Conservation (phyloP, 495 filamentous ascomycete genomes). For the Neurospora cerealis region DNA sequence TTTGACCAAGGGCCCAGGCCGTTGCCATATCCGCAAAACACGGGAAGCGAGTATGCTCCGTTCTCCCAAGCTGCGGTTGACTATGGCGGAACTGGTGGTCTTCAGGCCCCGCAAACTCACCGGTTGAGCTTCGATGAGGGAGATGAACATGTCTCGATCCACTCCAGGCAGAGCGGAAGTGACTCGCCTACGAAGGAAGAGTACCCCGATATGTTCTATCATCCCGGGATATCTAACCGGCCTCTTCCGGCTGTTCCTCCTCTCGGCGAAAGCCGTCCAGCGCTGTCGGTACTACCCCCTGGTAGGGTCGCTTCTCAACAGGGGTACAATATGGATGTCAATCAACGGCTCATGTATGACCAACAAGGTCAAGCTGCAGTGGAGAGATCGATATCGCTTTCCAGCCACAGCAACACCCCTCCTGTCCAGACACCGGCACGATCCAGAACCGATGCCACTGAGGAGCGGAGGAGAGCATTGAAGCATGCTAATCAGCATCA, state of each 20-base stretch:
- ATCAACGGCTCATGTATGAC: slow-evolving; percentile 24
- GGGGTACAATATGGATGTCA: slow-evolving; percentile 29
- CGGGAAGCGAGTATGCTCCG: slow-evolving; percentile 26
- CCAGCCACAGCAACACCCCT: slow-evolving; percentile 70
- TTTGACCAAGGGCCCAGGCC: slow-evolving; percentile 21
- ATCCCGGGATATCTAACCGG: slow-evolving; percentile 62
- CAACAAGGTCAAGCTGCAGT: slow-evolving; percentile 41
- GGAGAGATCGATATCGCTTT: slow-evolving; percentile 78
- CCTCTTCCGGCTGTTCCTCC: slow-evolving; percentile 76
- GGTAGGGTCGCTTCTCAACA: slow-evolving; percentile 25
- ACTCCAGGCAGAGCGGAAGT: slow-evolving; percentile 43
- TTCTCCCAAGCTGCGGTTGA: slow-evolving; percentile 46
- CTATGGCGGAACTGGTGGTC: slow-evolving; percentile 74
- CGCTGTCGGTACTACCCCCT: slow-evolving; percentile 25
- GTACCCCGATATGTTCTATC: slow-evolving; percentile 86
- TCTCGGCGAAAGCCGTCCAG: slow-evolving; percentile 23
- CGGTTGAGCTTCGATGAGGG: slow-evolving; percentile 90
- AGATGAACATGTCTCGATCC: slow-evolving; percentile 57
- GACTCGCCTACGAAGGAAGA: slow-evolving; percentile 52
- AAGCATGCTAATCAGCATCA: slow-evolving; percentile 49
- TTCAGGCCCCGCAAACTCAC: slow-evolving; percentile 59
- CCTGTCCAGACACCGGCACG: slow-evolving; percentile 71
- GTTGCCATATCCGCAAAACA: slow-evolving; percentile 28
- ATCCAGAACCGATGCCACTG: slow-evolving; percentile 90
- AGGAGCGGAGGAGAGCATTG: slow-evolving; percentile 43